Evolutionary conservation across 1,284 basidiomycete genomes (phyloP).

Genomic region (Boletus semigastroideus): DNA sequence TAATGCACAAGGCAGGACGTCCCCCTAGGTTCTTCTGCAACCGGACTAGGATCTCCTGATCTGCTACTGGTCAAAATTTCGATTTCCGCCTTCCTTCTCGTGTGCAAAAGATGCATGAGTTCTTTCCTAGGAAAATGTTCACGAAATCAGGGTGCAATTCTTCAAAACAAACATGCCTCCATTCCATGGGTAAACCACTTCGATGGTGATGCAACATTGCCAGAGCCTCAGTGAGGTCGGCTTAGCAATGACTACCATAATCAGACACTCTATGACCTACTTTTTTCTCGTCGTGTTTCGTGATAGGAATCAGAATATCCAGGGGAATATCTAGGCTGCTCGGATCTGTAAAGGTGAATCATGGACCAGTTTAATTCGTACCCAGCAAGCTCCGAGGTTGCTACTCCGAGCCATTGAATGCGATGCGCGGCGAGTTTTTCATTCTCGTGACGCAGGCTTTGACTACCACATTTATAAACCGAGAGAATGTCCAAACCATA

Average conservation of each 20-base stretch:
- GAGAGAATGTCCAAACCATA: conserved; percentile 88
- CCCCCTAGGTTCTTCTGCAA: conserved; percentile 9
- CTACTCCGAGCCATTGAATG: conserved; percentile 80
- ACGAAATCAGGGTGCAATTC: not conserved
- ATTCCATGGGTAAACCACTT: conserved; percentile 53
- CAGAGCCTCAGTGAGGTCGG: conserved; percentile 51
- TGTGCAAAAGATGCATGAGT: conserved; percentile 75
- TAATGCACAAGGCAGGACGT: conserved; percentile 27
- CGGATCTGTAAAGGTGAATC: not conserved
- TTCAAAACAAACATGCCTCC: conserved; percentile 60
- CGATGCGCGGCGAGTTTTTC: conserved; percentile 61
- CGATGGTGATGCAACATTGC: conserved; percentile 56
- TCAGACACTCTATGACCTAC: conserved; percentile 34
- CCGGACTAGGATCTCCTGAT: not conserved
- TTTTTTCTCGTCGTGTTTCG: conserved; percentile 72
- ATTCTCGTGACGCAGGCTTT: conserved; percentile 61
- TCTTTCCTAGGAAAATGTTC: conserved; percentile 55
- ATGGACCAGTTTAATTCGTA: conserved; percentile 30
- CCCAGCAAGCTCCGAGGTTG: conserved; percentile 62
- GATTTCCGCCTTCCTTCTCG: conserved; percentile 85
- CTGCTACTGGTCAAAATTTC: conserved; percentile 56
- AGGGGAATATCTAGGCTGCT: conserved; percentile 60
- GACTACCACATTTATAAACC: conserved; percentile 77
- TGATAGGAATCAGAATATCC: conserved; percentile 69
- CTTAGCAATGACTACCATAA: conserved; percentile 2